Evolutionary conservation across 345 rosid species (phyloP), one percentile per base, ranked within the genome.

Genomic region (Salix koriyanagi): DNA sequence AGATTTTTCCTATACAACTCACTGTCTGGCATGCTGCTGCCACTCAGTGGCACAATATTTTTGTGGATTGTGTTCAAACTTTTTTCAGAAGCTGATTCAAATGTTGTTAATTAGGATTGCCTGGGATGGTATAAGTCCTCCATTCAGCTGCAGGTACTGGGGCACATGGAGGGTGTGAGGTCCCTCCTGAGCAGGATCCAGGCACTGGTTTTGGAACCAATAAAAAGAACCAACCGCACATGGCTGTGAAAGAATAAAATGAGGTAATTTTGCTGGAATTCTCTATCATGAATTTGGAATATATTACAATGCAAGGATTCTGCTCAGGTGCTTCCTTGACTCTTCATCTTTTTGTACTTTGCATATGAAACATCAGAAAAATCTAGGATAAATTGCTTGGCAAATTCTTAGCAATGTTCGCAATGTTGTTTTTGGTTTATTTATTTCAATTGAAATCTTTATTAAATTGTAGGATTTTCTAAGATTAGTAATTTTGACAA

Each of bases 1-100:
- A 8, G 99, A 96, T 82, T 83, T 84, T 44, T 79, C 91, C 21
- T 90, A 94, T 80, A 85, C 99, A 34, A 4, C 36, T 34, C 37
- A 96, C 99, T 70, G 99, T 98, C 6, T 85, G 93, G 73, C 99
- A 96, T 84, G 93, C 99, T 23, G 99, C 99, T 77, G 98, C 99
- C 19, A 86, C 96, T n/a, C 91, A 91, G 82, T 98, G 98, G 60
- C 94, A 92, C 75, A 9, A 7, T 39, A 85, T 86, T 50, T 91
- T 93, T 71, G 89, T 91, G 39, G 98, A 34, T 5, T 34, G 36
- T 34, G 36, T 34, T 96, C 78, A 88, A 96, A 83, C 93, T 93
- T 70, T 98, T 96, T 73, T 73, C 93, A 80, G 99, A 96, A 85
- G 88, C 97, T 1, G 94, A 93, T 72, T 84, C 93, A 46, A 80